Evolutionary conservation across 306 rosid genomes (phyloP).

Genomic region (Luffa aegyptiaca): DNA sequence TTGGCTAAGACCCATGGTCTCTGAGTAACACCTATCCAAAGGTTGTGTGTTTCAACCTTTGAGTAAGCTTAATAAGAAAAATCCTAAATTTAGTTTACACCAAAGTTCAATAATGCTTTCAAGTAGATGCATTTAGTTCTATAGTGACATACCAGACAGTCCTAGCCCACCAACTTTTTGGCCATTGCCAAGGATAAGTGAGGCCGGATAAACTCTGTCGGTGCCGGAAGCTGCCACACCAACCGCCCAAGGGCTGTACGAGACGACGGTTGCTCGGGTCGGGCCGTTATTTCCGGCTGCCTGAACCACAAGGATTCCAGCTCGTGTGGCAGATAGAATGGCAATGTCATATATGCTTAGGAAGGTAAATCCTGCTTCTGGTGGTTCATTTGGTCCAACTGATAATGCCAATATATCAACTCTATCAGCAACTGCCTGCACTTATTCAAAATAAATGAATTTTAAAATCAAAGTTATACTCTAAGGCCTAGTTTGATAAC

Average conservation of each 20-base stretch:
- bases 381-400: constrained; percentile 67
- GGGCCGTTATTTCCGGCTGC: constrained; percentile 88
- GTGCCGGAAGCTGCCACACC: constrained; percentile 62
- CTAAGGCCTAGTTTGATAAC: too few relatives aligned
- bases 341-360: constrained; percentile 42
- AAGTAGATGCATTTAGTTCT: neutral
- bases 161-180: constrained; percentile 37
- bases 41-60: too few relatives aligned
- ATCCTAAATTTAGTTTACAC: neutral
- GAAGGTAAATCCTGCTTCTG: constrained; percentile 46
- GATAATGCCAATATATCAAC: constrained; percentile 69
- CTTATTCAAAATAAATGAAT: neutral
- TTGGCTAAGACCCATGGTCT: too few relatives aligned
- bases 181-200: constrained; percentile 62
- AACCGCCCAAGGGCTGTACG: constrained; percentile 75
- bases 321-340: constrained; percentile 54
- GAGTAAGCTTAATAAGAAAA: too few relatives aligned
- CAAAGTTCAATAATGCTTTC: neutral
- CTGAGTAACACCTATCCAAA: too few relatives aligned
- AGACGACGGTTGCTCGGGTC: constrained; percentile 38
- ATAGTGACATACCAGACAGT: constrained; percentile 30
- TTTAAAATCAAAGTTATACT: neutral
- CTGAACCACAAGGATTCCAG: constrained; percentile 76
- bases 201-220: constrained; percentile 41
- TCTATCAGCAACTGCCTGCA: constrained; percentile 38